A percentile compares a stretch with the other conserved stretches of the same genome.
These are phyloP conservation scores for Lecanosticta acicola DNA, from an alignment of 2,329 filamentous ascomycete species.

Conservation along the genomic window DNA sequence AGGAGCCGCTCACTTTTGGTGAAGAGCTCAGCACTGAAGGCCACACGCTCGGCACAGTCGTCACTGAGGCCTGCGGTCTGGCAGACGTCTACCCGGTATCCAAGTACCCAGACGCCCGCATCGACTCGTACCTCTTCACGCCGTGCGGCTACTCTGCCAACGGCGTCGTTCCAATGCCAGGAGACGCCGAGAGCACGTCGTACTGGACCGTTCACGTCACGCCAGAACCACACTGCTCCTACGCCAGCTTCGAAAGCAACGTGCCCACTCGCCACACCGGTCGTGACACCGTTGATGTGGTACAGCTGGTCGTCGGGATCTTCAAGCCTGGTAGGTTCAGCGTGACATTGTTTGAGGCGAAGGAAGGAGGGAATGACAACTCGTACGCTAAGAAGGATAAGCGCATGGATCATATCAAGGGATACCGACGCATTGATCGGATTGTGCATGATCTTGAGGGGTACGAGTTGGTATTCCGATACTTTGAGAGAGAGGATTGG, in stretches of 20 bases:
- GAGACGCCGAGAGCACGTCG: slow-evolving; percentile 53
- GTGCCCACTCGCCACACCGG: slow-evolving; percentile 84
- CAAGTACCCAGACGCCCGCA: slow-evolving; percentile 84
- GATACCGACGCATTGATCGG: slow-evolving; percentile 84
- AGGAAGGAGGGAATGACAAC: slow-evolving; percentile 47
- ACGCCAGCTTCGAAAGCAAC: slow-evolving; percentile 97
- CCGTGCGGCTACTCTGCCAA: slow-evolving; percentile 98
- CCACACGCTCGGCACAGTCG: slow-evolving; percentile 84
- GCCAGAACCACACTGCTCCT: slow-evolving; percentile 93
- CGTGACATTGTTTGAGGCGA: slow-evolving; percentile 92
- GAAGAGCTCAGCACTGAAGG: slow-evolving; percentile 85
- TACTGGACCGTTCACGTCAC: slow-evolving; percentile 99
- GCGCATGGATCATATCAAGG: slow-evolving; percentile 70
- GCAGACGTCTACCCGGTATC: slow-evolving; percentile 80
- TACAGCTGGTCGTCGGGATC: slow-evolving; percentile 89
- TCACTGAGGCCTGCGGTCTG: slow-evolving; percentile 84
- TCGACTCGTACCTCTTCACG: slow-evolving; percentile 94
- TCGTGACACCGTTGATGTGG: slow-evolving; percentile 80
- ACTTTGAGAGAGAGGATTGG: slow-evolving; percentile 88
- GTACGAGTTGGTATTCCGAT: slow-evolving; percentile 93
- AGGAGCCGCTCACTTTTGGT: slow-evolving; percentile 51
- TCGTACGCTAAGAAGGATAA: slow-evolving; percentile 40
- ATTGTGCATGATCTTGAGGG: slow-evolving; percentile 97
- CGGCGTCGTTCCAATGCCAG: slow-evolving; percentile 78
- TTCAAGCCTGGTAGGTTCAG: slow-evolving; percentile 98